These are phyloP conservation scores for Aspergillus neoniger DNA, from an alignment of 2,329 filamentous ascomycete genomes.

Conservation along the genomic window DNA sequence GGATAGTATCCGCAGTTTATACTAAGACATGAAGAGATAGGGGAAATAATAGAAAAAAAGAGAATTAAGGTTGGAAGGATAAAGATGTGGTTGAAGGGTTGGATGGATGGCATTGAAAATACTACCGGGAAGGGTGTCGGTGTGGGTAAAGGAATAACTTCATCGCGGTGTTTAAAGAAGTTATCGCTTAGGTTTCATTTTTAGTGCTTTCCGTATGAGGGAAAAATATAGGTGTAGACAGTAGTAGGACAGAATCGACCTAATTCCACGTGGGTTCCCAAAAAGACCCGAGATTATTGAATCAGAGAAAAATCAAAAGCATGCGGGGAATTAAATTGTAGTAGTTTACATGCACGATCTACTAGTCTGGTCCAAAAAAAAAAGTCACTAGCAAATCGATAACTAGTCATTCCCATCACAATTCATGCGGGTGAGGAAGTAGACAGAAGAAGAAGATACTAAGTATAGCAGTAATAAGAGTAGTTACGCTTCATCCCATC, in stretches of 20 bases:
- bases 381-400: background rate
- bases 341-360: background rate
- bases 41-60: too few relatives aligned
- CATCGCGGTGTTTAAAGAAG: too few relatives aligned
- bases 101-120: too few relatives aligned
- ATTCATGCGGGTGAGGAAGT: background rate
- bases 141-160: too few relatives aligned
- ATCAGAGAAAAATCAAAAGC: background rate
- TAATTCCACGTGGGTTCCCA: background rate
- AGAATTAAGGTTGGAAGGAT: too few relatives aligned
- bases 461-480: constrained; percentile 2
- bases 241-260: background rate
- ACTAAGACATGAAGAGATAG: too few relatives aligned
- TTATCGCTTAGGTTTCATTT: too few relatives aligned
- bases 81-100: too few relatives aligned
- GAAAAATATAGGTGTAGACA: background rate
- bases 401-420: background rate
- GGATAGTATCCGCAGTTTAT: too few relatives aligned
- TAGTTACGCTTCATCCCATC: constrained; percentile 8
- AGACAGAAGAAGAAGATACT: background rate
- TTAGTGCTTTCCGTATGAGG: background rate
- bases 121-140: too few relatives aligned
- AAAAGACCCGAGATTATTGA: background rate
- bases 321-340: background rate
- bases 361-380: background rate